Percentiles rank a stretch among this genome's conserved stretches.
These are phyloP conservation scores for Phytopythium mirpurense DNA, from an alignment of 352 stramenopile species.

Conservation along the genomic window DNA sequence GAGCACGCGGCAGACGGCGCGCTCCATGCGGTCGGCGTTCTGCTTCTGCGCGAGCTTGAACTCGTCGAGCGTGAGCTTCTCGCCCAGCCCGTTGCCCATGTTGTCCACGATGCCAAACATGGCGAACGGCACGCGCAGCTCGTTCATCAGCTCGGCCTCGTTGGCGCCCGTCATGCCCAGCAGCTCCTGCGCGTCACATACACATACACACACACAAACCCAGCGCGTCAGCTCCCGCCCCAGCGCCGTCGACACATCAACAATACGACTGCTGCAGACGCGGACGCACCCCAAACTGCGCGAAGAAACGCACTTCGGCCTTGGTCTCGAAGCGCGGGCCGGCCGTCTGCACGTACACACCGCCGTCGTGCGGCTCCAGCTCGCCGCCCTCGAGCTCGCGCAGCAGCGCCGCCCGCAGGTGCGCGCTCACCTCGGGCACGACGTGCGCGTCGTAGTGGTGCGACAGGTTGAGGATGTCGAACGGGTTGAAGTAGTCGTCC, in stretches of 20 bases:
- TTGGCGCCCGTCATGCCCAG: constrained; percentile 88
- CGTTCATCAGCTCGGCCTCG: constrained; percentile 82
- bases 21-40: constrained; percentile 68
- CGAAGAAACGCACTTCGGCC: constrained; percentile 86
- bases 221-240: not conserved
- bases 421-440: constrained; percentile 55
- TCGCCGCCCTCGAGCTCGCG: constrained; percentile 32
- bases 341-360: constrained; percentile 83
- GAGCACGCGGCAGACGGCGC: constrained; percentile 53
- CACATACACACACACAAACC: no score
- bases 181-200: constrained; percentile 26
- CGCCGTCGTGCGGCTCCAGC: constrained; percentile 60
- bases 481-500: constrained; percentile 88
- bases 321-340: constrained; percentile 89
- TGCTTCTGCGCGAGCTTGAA: constrained; percentile 79
- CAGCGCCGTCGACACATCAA: no score
- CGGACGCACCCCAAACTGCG: constrained; percentile 48
- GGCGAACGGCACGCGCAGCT: constrained; percentile 73
- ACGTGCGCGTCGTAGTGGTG: constrained; percentile 79
- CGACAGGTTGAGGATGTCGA: constrained; percentile 81
- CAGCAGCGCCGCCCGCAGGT: constrained; percentile 46
- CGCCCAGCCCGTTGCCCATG: constrained; percentile 79
- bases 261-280: no score
- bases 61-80: constrained; percentile 69
- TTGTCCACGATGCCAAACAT: constrained; percentile 90